Base-by-base conservation (phyloP, 768 basidiomycete species). In the Psilocybe cubensis region DNA sequence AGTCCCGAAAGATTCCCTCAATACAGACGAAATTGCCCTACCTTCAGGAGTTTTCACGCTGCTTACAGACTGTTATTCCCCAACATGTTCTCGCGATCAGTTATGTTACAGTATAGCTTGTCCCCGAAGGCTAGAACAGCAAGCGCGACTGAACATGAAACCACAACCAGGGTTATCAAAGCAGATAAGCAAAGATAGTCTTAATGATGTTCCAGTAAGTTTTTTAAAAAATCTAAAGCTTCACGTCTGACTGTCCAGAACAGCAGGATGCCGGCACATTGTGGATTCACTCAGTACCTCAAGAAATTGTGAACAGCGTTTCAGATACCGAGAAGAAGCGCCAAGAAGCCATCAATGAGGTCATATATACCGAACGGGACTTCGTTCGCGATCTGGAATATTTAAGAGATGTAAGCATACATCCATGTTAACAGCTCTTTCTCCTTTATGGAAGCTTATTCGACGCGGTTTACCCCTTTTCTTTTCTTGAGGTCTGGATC, bases 341-440 rank as follows among this genome's bases (percentile, higher is more conserved):
- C 1, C 96, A 98, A 70, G 97, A 99, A 72, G 93, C 94, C 20
- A 98, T 99, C 77, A 98, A 98, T 68, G 97, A 99, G 76, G 93
- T 97, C 63, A 83, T 88, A 29, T 88, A 88, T 64, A 99, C 97
- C 7, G 97, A 98, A 70, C 84, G 96, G 24, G 97, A 98, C 75
- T 98, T 99, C 72, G 96, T 99, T 43, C 84, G 94, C 55, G 97
- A 98, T 74, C 86, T 98, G 86, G 97, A 99, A 73, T 98, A 98
- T 68, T 83, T 99, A 45, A 89, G 96, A 61, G 96, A 98, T 69
- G 92, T 96, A 67, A 65, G 92, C 66, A 24, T 48, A 31, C 45
- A 51, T 20, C 45, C 5, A 20, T 50, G 56, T 20, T 48, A 56
- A 20, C 24, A 57, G 31, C 40, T 54, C 46, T 20, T 41, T 41